A percentile compares a stretch with the other conserved stretches of the same genome.
phyloP scores from a whole-genome alignment of 2,329 filamentous ascomycete genomes.

The Emydomyces testavorans region DNA sequence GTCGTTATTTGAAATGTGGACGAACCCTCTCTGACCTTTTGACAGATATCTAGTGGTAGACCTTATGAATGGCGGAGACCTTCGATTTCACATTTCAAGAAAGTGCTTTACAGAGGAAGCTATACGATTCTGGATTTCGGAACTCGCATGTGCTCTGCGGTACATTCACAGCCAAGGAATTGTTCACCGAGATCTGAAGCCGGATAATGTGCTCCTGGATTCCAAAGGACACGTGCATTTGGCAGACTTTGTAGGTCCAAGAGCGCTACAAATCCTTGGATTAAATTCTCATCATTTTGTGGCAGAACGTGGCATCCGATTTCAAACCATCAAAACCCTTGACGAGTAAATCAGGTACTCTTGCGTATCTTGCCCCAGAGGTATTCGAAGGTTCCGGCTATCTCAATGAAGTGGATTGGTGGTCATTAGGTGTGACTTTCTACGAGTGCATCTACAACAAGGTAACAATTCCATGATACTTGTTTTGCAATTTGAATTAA shows the following conservation, averaged over 20 bases:
- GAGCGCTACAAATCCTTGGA: not conserved
- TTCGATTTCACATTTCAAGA: conserved; percentile 93
- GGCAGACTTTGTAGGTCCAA: conserved; percentile 77
- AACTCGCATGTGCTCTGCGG: conserved; percentile 79
- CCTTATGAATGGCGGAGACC: conserved; percentile 92
- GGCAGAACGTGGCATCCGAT: conserved; percentile 93
- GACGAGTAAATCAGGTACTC: conserved; percentile 90
- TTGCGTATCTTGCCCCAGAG: conserved; percentile 91
- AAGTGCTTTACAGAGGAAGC: conserved; percentile 98
- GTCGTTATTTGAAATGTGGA: not conserved
- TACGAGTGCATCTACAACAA: conserved; percentile 99
- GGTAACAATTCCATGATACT: conserved; percentile 40
- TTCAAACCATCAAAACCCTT: conserved; percentile 69
- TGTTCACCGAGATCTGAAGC: conserved; percentile 83
- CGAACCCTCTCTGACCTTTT: not conserved
- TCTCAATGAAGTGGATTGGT: conserved; percentile 87
- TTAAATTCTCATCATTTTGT: not conserved
- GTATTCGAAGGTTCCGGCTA: conserved; percentile 89
- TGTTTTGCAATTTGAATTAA: conserved; percentile 23
- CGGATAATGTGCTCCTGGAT: conserved; percentile 80
- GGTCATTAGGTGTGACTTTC: conserved; percentile 95
- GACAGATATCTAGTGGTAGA: conserved; percentile 81
- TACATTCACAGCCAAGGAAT: conserved; percentile 81
- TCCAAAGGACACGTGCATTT: conserved; percentile 89
- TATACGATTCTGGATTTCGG: conserved; percentile 91